Percentiles rank a stretch among this genome's conserved stretches.
These are phyloP conservation scores for Bruguiera hainesii DNA, from an alignment of 441 rosid genomes.

Conservation along the genomic window DNA sequence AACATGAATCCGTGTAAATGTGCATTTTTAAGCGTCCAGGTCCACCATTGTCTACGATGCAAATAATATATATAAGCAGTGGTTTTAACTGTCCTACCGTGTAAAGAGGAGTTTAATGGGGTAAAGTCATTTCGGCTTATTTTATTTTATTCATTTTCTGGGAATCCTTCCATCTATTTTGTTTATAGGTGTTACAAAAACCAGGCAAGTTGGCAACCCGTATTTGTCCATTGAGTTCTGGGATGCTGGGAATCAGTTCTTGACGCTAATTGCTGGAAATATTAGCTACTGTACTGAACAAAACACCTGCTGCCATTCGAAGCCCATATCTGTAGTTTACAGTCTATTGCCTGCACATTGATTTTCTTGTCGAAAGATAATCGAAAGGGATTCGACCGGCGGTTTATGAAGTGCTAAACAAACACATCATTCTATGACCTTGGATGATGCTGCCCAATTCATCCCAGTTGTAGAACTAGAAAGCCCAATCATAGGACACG, in stretches of 20 bases:
- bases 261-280: too few relatives aligned
- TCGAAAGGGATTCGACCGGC: background rate
- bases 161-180: background rate
- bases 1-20: conserved; percentile 1
- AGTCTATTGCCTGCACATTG: too few relatives aligned
- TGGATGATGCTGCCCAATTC: too few relatives aligned
- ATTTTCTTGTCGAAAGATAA: background rate
- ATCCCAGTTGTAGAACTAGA: background rate
- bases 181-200: too few relatives aligned
- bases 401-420: conserved; percentile 5
- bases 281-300: too few relatives aligned
- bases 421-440: background rate
- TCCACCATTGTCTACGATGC: conserved; percentile 13
- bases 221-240: too few relatives aligned
- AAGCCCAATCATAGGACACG: background rate
- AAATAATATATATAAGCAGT: background rate
- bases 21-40: background rate
- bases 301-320: too few relatives aligned
- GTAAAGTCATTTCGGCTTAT: background rate
- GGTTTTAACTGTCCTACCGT: background rate
- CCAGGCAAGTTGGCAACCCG: too few relatives aligned
- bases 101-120: background rate
- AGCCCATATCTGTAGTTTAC: too few relatives aligned
- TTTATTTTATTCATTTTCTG: background rate
- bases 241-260: too few relatives aligned